A percentile compares a stretch with the other conserved stretches of the same genome.
Evolutionary conservation across 345 rosid genomes (phyloP).

Genomic region (Populus simonii): DNA sequence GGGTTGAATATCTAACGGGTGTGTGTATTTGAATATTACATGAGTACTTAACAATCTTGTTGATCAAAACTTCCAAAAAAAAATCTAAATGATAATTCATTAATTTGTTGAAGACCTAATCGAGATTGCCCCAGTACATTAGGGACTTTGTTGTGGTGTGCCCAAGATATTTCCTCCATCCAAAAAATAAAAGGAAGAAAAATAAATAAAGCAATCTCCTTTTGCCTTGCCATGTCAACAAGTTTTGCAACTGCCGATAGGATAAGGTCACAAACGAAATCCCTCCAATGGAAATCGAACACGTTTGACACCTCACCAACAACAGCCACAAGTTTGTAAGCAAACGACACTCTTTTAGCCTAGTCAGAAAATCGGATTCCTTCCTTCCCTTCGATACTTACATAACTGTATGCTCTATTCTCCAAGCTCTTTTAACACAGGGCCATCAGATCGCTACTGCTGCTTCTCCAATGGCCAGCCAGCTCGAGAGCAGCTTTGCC

Average conservation of each 20-base stretch:
- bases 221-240: not conserved
- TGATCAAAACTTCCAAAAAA: too few relatives aligned
- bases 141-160: too few relatives aligned
- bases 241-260: conserved; percentile 28
- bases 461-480: conserved; percentile 89
- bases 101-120: too few relatives aligned
- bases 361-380: not conserved
- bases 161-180: too few relatives aligned
- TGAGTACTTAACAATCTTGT: too few relatives aligned
- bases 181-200: too few relatives aligned
- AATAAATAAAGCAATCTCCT: not conserved
- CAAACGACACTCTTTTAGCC: conserved; percentile 19
- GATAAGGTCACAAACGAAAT: conserved; percentile 28
- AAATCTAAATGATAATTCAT: too few relatives aligned
- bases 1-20: too few relatives aligned
- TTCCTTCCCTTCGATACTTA: not conserved
- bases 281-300: conserved; percentile 33
- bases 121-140: too few relatives aligned
- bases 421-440: conserved; percentile 4
- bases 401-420: conserved; percentile 1
- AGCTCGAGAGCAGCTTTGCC: conserved; percentile 70
- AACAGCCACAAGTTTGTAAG: conserved; percentile 25
- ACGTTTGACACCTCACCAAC: conserved; percentile 27
- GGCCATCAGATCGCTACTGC: conserved; percentile 43
- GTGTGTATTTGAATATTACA: too few relatives aligned